A percentile compares a stretch with the other conserved stretches of the same genome.
phyloP scores from a whole-genome alignment of 2,329 filamentous ascomycete species.

The Emergomyces pasteurianus region DNA sequence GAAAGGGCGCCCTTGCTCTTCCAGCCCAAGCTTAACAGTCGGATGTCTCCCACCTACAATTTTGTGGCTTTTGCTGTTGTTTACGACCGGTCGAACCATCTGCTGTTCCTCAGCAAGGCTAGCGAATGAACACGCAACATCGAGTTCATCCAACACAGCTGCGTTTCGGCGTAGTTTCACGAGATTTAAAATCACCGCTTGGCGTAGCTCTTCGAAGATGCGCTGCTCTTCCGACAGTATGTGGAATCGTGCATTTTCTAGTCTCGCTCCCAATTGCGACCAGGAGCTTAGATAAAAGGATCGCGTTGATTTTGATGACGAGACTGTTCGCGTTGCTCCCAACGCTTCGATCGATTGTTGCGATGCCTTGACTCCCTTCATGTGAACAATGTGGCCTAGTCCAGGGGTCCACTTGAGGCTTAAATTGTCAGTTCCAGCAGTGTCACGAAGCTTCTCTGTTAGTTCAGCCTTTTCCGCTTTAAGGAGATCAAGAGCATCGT shows the following conservation, averaged over 20 bases:
- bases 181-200: conserved; percentile 66
- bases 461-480: conserved; percentile 49
- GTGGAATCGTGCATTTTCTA: conserved; percentile 65
- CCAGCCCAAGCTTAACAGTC: conserved; percentile 75
- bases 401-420: conserved; percentile 77
- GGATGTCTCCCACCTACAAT: conserved; percentile 83
- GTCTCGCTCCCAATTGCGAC: conserved; percentile 64
- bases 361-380: conserved; percentile 64
- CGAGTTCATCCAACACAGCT: conserved; percentile 81
- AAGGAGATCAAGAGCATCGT: conserved; percentile 53
- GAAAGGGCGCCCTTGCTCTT: conserved; percentile 68
- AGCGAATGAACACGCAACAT: conserved; percentile 80
- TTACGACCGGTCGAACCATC: conserved; percentile 62
- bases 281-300: conserved; percentile 77
- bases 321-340: conserved; percentile 46
- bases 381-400: conserved; percentile 79
- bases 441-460: conserved; percentile 47
- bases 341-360: conserved; percentile 31
- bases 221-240: conserved; percentile 76
- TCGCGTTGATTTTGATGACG: conserved; percentile 69
- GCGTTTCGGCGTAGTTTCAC: conserved; percentile 82
- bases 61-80: conserved; percentile 52
- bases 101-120: conserved; percentile 61
- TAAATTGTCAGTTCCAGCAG: conserved; percentile 52
- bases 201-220: conserved; percentile 63